These are phyloP conservation scores for Corrigiola litoralis DNA, from an alignment of 179 eudicot species.

Conservation along the genomic window DNA sequence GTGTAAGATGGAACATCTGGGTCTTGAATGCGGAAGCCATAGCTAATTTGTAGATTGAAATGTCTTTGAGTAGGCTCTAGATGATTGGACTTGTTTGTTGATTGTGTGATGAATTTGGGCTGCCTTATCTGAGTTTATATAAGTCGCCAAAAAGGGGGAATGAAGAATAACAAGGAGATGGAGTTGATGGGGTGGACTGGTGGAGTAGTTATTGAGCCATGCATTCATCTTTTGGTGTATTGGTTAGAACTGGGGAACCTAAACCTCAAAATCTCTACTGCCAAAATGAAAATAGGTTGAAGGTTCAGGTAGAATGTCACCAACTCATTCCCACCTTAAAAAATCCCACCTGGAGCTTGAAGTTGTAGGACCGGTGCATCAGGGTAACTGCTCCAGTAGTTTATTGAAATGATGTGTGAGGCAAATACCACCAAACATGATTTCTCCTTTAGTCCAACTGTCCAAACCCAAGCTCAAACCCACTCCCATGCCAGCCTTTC, in stretches of 20 bases:
- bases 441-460: neutral
- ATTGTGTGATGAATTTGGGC: constrained; percentile 20
- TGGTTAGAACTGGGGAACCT: constrained; percentile 31
- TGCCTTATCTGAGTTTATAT: constrained; percentile 26
- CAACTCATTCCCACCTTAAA: constrained; percentile 5
- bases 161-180: constrained; percentile 20
- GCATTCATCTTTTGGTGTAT: constrained; percentile 22
- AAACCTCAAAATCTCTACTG: constrained; percentile 23
- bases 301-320: constrained; percentile 12
- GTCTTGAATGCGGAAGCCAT: constrained; percentile 29
- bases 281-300: neutral
- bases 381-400: neutral
- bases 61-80: constrained; percentile 11
- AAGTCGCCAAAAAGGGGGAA: constrained; percentile 5
- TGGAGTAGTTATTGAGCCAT: constrained; percentile 41
- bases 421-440: constrained; percentile 1
- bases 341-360: neutral
- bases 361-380: neutral
- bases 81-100: neutral
- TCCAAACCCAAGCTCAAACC: too few relatives aligned
- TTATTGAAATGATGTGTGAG: neutral
- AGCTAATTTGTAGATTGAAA: constrained; percentile 10
- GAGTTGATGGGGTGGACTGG: constrained; percentile 53
- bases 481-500: too few relatives aligned
- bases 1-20: constrained; percentile 37